phyloP scores from a whole-genome alignment of 805 yeast genomes.

The Saccharomyces jurei region DNA sequence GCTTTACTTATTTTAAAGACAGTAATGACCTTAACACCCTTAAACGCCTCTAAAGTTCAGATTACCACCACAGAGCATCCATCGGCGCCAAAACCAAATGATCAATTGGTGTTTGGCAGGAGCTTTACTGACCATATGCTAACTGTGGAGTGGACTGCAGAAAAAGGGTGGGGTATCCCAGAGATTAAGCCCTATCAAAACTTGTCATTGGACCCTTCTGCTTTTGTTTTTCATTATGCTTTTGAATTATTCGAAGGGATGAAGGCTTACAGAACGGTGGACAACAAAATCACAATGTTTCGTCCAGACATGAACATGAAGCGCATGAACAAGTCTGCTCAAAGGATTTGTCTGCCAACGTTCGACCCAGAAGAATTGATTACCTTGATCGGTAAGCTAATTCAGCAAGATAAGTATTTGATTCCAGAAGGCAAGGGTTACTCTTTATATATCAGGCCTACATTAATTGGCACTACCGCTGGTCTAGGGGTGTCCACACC shows the following conservation, averaged over 20 bases:
- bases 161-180: slow-evolving; percentile 82
- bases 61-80: slow-evolving; percentile 41
- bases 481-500: slow-evolving; percentile 83
- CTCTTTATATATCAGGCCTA: slow-evolving; percentile 88
- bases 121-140: slow-evolving; percentile 83
- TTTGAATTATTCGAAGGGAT: slow-evolving; percentile 93
- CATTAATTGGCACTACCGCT: slow-evolving; percentile 85
- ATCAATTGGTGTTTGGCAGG: slow-evolving; percentile 59
- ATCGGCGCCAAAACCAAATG: slow-evolving; percentile 48
- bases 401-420: slow-evolving; percentile 62
- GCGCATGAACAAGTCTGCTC: slow-evolving; percentile 85
- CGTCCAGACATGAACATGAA: slow-evolving; percentile 86
- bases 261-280: slow-evolving; percentile 68
- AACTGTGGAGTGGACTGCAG: slow-evolving; percentile 69
- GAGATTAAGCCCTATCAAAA: slow-evolving; percentile 76
- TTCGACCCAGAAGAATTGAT: slow-evolving; percentile 72
- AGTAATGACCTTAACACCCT: slow-evolving; percentile 29
- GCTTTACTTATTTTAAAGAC: slow-evolving; percentile 4
- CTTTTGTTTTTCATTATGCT: slow-evolving; percentile 87
- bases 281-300: slow-evolving; percentile 70
- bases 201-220: slow-evolving; percentile 71
- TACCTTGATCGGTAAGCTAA: slow-evolving; percentile 65
- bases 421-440: slow-evolving; percentile 82
- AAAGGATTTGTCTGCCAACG: slow-evolving; percentile 78
- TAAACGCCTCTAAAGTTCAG: slow-evolving; percentile 47